Conservation (phyloP, 2,329 filamentous ascomycete species). For the Xylaria sp. region DNA sequence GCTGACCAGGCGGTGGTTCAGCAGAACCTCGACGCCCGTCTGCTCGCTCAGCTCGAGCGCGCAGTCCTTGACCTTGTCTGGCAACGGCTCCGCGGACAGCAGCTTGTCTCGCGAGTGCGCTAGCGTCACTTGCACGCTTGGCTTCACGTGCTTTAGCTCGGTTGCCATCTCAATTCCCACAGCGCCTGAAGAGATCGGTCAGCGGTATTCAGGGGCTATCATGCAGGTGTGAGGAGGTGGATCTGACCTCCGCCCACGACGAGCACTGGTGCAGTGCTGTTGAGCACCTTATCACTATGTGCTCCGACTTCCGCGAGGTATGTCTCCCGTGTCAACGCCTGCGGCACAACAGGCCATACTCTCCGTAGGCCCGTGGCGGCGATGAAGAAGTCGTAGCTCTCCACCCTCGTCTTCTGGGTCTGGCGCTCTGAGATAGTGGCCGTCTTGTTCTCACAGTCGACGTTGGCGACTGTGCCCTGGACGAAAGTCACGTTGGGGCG, state of each 20-base stretch:
- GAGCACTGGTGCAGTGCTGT: constrained; percentile 68
- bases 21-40: constrained; percentile 71
- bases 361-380: constrained; percentile 76
- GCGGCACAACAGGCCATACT: constrained; percentile 77
- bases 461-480: constrained; percentile 69
- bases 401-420: constrained; percentile 54
- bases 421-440: constrained; percentile 64
- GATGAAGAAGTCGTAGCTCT: constrained; percentile 79
- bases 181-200: constrained; percentile 58
- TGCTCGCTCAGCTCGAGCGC: constrained; percentile 68
- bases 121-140: constrained; percentile 73
- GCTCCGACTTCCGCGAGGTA: constrained; percentile 70
- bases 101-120: constrained; percentile 77
- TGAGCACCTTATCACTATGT: constrained; percentile 66
- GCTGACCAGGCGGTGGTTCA: constrained; percentile 67
- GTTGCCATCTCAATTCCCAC: constrained; percentile 86
- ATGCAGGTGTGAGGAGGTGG: background rate
- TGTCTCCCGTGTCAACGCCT: constrained; percentile 67
- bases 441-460: constrained; percentile 69
- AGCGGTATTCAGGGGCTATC: background rate
- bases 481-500: constrained; percentile 70
- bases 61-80: constrained; percentile 73
- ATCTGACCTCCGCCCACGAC: constrained; percentile 75
- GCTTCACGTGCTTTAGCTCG: constrained; percentile 76
- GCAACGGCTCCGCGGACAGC: constrained; percentile 77